phyloP scores from a whole-genome alignment of 176 grass and related monocot genomes.

The Hyparrhenia diplandra region DNA sequence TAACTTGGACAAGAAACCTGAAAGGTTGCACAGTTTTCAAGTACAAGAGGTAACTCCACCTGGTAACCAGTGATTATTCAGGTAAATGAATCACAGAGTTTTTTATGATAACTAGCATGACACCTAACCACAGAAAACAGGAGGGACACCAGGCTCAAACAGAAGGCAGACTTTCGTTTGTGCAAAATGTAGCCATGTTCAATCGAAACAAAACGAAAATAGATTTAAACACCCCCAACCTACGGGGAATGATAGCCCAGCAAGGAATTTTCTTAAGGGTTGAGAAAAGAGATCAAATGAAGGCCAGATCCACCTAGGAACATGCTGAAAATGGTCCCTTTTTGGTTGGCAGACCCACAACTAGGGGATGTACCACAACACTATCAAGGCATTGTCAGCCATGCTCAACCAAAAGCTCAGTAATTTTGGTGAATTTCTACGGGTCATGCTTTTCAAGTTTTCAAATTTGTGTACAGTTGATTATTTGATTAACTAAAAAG shows the following conservation, averaged over 20 bases:
- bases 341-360: not conserved
- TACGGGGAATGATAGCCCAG: not conserved
- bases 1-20: not conserved
- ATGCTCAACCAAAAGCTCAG: not conserved
- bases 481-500: slow-evolving; percentile 13
- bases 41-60: not conserved
- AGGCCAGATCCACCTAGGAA: not conserved
- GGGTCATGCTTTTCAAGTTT: not conserved
- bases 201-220: not conserved
- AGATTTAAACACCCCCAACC: not conserved
- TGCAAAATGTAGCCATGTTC: not conserved
- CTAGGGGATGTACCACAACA: not conserved
- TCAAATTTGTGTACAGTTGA: not conserved
- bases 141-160: not conserved
- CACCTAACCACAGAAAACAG: not conserved
- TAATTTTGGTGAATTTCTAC: not conserved
- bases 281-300: not conserved
- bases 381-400: not conserved
- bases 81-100: not conserved
- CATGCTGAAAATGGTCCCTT: not conserved
- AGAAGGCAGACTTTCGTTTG: not conserved
- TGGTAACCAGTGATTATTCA: not conserved
- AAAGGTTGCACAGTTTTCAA: not conserved
- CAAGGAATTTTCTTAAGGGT: not conserved
- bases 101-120: not conserved